Conservation (phyloP, 2,329 filamentous ascomycete genomes). For the Colletotrichum gloeosporioides region DNA sequence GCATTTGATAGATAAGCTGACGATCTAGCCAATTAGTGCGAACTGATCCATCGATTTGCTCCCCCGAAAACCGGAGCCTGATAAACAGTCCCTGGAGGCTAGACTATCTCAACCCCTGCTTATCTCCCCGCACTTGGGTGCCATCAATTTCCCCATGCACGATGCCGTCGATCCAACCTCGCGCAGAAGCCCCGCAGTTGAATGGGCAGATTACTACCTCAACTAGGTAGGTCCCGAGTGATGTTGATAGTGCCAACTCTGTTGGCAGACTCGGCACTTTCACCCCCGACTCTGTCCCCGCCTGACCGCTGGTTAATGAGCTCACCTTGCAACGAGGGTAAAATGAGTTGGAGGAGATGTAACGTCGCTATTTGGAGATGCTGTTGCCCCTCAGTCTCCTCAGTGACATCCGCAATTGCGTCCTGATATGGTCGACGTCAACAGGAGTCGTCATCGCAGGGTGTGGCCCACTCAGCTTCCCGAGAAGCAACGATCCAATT, state of each 20-base stretch:
- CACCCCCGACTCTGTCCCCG: background rate
- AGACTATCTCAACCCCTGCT: slow-evolving; percentile 9
- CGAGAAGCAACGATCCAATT: slow-evolving; percentile 1
- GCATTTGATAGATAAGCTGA: background rate
- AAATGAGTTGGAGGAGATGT: background rate
- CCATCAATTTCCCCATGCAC: background rate
- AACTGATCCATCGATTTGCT: background rate
- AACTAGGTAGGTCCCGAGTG: background rate
- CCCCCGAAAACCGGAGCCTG: background rate
- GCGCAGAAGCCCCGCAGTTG: background rate
- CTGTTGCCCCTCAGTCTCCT: background rate
- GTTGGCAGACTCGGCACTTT: background rate
- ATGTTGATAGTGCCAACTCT: background rate
- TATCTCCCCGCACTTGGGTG: slow-evolving; percentile 8
- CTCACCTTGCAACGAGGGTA: background rate
- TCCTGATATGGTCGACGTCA: background rate
- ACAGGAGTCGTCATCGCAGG: background rate
- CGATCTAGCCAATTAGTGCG: background rate
- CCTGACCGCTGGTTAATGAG: background rate
- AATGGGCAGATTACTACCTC: background rate
- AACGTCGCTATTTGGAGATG: slow-evolving; percentile 5
- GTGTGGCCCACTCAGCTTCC: background rate
- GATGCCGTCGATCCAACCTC: background rate
- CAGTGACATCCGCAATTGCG: background rate
- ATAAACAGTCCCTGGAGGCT: background rate